Conservation (phyloP, 2,329 filamentous ascomycete species). For the Dothideomycetes sp. region DNA sequence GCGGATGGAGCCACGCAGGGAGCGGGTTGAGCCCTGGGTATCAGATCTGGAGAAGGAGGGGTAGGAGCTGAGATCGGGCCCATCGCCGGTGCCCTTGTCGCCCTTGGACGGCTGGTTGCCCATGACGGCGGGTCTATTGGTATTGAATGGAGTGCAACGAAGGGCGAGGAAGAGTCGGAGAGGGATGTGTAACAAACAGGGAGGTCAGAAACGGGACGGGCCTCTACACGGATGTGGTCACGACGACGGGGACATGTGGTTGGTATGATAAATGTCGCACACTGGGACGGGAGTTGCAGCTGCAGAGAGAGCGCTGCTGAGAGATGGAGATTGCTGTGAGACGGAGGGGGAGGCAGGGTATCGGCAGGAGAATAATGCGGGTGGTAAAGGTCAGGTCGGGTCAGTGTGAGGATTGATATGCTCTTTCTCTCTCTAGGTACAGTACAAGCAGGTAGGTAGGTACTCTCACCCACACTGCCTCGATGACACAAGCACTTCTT, state of each 20-base stretch:
- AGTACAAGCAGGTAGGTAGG: too few relatives aligned
- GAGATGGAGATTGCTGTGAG: too few relatives aligned
- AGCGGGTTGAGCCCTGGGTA: conserved; percentile 84
- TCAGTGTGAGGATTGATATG: too few relatives aligned
- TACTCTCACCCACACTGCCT: too few relatives aligned
- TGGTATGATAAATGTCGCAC: conserved; percentile 8
- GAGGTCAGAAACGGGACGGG: neutral
- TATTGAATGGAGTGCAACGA: conserved; percentile 6
- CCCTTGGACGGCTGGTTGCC: conserved; percentile 66
- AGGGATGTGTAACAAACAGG: conserved; percentile 9
- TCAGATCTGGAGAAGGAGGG: conserved; percentile 88
- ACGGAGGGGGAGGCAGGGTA: too few relatives aligned
- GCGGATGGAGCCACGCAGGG: conserved; percentile 68
- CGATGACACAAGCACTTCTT: too few relatives aligned
- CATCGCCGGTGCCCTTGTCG: conserved; percentile 36
- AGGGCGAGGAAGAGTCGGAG: conserved; percentile 3
- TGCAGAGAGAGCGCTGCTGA: too few relatives aligned
- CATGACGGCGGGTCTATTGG: conserved; percentile 39
- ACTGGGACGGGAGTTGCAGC: neutral
- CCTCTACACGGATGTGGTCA: conserved; percentile 39
- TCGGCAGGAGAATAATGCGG: too few relatives aligned
- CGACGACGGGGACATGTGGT: conserved; percentile 26
- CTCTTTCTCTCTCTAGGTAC: too few relatives aligned
- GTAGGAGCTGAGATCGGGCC: conserved; percentile 67
- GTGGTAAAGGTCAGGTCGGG: too few relatives aligned